Evolutionary conservation across 768 basidiomycete genomes (phyloP).

Genomic region (Serendipita indica): DNA sequence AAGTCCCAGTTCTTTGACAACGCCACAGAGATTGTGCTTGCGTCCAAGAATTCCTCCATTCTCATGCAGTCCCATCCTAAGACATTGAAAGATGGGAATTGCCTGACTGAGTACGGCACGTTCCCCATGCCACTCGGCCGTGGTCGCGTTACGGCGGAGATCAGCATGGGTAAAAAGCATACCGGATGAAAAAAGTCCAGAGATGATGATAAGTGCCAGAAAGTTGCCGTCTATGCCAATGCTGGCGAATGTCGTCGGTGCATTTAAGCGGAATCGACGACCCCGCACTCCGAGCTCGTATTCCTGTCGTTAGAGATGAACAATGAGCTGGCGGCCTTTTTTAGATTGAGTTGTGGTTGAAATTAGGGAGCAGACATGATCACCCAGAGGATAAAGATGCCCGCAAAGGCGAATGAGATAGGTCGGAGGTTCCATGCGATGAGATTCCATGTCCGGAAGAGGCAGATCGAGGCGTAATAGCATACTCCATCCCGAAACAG

Average conservation of each 20-base stretch:
- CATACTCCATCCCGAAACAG: no score
- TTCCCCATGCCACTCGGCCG: slow-evolving; percentile 68
- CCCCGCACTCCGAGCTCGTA: no score
- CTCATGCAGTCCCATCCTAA: neutral
- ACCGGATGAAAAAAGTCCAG: slow-evolving; percentile 50
- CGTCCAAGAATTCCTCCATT: neutral
- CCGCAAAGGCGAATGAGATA: no score
- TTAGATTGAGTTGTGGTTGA: no score
- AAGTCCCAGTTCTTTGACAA: neutral
- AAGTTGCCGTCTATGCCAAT: slow-evolving; percentile 29
- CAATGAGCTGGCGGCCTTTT: no score
- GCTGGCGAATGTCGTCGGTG: neutral
- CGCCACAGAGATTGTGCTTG: neutral
- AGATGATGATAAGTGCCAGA: slow-evolving; percentile 52
- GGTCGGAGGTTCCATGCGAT: no score
- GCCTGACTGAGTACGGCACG: slow-evolving; percentile 32
- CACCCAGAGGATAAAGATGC: no score
- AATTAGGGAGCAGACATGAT: no score
- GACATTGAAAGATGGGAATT: slow-evolving; percentile 36
- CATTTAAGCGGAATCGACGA: no score
- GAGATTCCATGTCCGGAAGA: no score
- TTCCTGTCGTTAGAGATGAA: no score
- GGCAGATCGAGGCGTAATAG: no score
- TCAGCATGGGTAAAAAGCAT: slow-evolving; percentile 45
- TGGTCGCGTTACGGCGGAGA: slow-evolving; percentile 56